These are phyloP conservation scores for Schizopora paradoxa DNA, from an alignment of 1,284 basidiomycete species.

Conservation along the genomic window DNA sequence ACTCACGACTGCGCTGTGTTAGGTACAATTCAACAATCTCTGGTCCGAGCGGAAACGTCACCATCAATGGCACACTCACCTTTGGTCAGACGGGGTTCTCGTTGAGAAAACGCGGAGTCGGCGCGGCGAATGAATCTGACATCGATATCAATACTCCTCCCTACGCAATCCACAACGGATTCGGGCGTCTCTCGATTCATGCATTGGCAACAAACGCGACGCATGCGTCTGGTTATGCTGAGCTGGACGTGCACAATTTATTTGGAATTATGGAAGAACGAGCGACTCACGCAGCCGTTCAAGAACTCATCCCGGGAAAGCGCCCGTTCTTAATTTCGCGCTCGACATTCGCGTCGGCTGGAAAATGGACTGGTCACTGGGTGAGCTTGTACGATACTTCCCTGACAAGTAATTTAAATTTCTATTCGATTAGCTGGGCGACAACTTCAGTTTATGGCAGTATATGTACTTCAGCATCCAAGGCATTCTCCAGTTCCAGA, in stretches of 20 bases:
- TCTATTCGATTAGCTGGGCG: conserved; percentile 45
- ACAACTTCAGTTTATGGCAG: conserved; percentile 67
- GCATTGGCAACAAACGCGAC: conserved; percentile 60
- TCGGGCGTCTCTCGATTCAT: conserved; percentile 42
- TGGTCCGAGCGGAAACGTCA: conserved; percentile 70
- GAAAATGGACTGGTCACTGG: conserved; percentile 48
- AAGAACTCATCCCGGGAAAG: conserved; percentile 44
- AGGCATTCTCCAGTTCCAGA: conserved; percentile 70
- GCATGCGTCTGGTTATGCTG: conserved; percentile 44
- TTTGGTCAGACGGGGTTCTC: conserved; percentile 29
- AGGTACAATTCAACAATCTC: conserved; percentile 60
- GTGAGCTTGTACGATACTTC: conserved; percentile 6
- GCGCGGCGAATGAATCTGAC: conserved; percentile 40
- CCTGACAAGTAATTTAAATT: neutral
- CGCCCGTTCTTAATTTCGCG: conserved; percentile 63
- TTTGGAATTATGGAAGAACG: conserved; percentile 63
- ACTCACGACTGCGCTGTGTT: neutral
- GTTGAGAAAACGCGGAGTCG: conserved; percentile 35
- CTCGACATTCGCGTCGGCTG: conserved; percentile 62
- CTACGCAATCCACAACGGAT: conserved; percentile 66
- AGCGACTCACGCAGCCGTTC: conserved; percentile 51
- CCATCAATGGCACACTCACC: conserved; percentile 60
- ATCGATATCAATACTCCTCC: conserved; percentile 53
- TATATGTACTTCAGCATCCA: conserved; percentile 57
- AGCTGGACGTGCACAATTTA: conserved; percentile 61